Conservation (phyloP, 192 early-diverging fungal genomes). For the Entrophospora sp. region DNA sequence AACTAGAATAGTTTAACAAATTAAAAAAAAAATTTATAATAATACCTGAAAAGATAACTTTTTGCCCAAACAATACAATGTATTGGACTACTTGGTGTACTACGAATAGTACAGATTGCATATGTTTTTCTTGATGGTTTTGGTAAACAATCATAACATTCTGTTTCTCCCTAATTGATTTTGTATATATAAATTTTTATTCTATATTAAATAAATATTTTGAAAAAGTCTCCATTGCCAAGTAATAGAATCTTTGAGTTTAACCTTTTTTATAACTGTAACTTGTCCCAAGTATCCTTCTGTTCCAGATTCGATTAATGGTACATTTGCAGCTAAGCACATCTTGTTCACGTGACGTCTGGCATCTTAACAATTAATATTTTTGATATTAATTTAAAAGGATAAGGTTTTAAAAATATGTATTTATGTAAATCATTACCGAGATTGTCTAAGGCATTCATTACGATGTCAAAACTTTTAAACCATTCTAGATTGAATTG, state of each 20-base stretch:
- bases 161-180: conserved; percentile 41
- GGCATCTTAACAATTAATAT: conserved; percentile 53
- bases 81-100: conserved; percentile 87
- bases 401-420: background rate
- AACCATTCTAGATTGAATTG: conserved; percentile 87
- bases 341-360: conserved; percentile 89
- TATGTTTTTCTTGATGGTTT: conserved; percentile 81
- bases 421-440: conserved; percentile 37
- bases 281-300: conserved; percentile 91
- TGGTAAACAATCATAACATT: conserved; percentile 93
- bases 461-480: conserved; percentile 74
- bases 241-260: background rate
- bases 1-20: conserved; percentile 3
- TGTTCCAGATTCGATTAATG: conserved; percentile 95
- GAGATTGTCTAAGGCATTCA: conserved; percentile 96
- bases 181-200: background rate
- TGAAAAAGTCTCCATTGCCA: background rate
- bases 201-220: background rate
- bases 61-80: conserved; percentile 99
- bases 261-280: conserved; percentile 70
- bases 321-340: conserved; percentile 85
- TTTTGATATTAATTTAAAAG: background rate
- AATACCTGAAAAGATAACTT: conserved; percentile 81
- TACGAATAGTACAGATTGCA: conserved; percentile 95
- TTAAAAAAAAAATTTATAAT: background rate